These are phyloP conservation scores for Biscutella laevigata DNA, from an alignment of 441 rosid genomes.

Conservation along the genomic window DNA sequence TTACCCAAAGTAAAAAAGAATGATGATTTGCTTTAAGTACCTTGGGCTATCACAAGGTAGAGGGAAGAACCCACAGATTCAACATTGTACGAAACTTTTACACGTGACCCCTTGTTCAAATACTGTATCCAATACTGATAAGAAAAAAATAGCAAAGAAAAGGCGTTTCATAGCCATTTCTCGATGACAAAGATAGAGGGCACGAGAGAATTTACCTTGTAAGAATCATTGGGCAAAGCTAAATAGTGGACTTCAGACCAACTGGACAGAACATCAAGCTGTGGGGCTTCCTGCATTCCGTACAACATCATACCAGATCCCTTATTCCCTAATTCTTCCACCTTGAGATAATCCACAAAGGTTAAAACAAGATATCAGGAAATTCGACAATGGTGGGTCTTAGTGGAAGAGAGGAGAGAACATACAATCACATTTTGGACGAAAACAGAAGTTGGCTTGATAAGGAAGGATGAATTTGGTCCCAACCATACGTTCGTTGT, in stretches of 20 bases:
- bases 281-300: slow-evolving; percentile 59
- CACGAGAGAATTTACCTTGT: slow-evolving; percentile 42
- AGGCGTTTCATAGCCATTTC: background rate
- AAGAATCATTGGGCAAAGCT: slow-evolving; percentile 58
- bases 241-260: slow-evolving; percentile 47
- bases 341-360: slow-evolving; percentile 34
- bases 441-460: slow-evolving; percentile 64
- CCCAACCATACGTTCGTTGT: slow-evolving; percentile 52
- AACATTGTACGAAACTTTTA: slow-evolving; percentile 60
- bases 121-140: slow-evolving; percentile 73
- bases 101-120: slow-evolving; percentile 69
- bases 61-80: slow-evolving; percentile 49
- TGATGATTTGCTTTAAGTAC: no score
- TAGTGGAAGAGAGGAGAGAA: slow-evolving; percentile 2
- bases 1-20: no score
- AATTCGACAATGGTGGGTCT: background rate
- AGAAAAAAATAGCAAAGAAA: background rate
- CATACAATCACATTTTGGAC: slow-evolving; percentile 76
- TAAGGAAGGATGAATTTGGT: slow-evolving; percentile 59
- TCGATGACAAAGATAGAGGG: background rate
- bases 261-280: slow-evolving; percentile 47
- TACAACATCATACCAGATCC: slow-evolving; percentile 43
- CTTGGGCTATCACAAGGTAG: slow-evolving; percentile 75
- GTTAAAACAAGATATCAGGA: background rate
- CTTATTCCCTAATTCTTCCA: slow-evolving; percentile 48